These are phyloP conservation scores for Cytospora chrysosperma DNA, from an alignment of 2,329 filamentous ascomycete genomes.

Conservation along the genomic window DNA sequence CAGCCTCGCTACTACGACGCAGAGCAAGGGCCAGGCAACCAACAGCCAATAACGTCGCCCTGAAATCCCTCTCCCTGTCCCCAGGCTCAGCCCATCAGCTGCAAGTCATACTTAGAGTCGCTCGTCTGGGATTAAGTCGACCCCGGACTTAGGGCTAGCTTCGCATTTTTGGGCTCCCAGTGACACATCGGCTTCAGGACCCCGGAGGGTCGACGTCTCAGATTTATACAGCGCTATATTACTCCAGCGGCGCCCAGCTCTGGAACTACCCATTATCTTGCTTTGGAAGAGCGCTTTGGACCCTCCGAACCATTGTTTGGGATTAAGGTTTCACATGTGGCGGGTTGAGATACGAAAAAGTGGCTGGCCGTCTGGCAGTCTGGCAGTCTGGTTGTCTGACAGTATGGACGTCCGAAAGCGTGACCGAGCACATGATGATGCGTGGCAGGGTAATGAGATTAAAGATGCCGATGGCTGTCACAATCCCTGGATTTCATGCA, in stretches of 20 bases:
- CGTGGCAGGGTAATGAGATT: background rate
- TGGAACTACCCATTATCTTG: background rate
- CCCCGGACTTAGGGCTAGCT: constrained; percentile 14
- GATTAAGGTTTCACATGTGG: background rate
- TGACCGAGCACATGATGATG: constrained; percentile 18
- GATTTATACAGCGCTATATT: background rate
- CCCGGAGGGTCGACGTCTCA: background rate
- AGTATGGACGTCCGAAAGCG: background rate
- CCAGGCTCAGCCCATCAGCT: constrained; percentile 9
- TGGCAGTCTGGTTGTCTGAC: too few species aligned
- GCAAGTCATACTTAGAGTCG: constrained; percentile 14
- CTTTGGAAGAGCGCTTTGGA: background rate
- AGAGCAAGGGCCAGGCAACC: background rate
- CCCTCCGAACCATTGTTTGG: background rate
- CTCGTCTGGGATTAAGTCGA: background rate
- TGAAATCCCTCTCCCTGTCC: constrained; percentile 5
- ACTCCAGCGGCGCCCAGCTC: background rate
- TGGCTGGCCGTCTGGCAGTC: background rate
- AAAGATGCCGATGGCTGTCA: background rate
- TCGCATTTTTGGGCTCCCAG: background rate
- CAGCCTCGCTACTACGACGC: background rate
- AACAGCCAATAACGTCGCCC: constrained; percentile 2
- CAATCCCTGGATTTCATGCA: constrained; percentile 4
- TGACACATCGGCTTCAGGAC: background rate
- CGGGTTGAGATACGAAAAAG: background rate